These are phyloP conservation scores for Geotrichum restrictum DNA, from an alignment of 1,139 yeast species.

Conservation along the genomic window DNA sequence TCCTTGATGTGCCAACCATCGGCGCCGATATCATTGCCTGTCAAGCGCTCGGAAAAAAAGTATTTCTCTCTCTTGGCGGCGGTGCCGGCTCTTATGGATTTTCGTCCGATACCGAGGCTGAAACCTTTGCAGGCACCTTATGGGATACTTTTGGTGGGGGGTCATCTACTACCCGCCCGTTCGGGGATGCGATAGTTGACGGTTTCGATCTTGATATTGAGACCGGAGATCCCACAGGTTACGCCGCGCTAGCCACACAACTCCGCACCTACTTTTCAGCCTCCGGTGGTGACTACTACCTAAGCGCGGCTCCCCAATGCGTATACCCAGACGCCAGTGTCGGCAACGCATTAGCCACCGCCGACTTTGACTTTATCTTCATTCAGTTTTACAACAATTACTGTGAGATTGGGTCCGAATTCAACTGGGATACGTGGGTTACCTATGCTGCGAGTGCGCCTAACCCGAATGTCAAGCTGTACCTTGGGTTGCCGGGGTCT, in stretches of 20 bases:
- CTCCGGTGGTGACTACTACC: constrained; percentile 51
- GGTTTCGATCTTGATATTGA: constrained; percentile 74
- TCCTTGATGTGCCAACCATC: constrained; percentile 54
- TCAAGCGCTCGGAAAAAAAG: constrained; percentile 66
- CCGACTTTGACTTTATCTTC: constrained; percentile 75
- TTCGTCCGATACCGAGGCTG: constrained; percentile 55
- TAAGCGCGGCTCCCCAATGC: constrained; percentile 94
- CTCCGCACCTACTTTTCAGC: constrained; percentile 52
- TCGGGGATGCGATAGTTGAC: constrained; percentile 59
- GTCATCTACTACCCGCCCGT: constrained; percentile 59
- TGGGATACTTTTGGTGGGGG: constrained; percentile 90
- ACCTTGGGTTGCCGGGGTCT: constrained; percentile 70
- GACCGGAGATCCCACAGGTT: constrained; percentile 49
- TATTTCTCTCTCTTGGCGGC: constrained; percentile 78
- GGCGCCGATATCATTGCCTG: constrained; percentile 70
- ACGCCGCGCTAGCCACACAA: constrained; percentile 46
- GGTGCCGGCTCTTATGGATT: constrained; percentile 77
- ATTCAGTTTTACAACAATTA: constrained; percentile 91
- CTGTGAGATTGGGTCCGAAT: constrained; percentile 45
- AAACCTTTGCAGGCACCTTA: constrained; percentile 62
- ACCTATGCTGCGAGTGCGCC: constrained; percentile 56
- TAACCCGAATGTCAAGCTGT: constrained; percentile 57
- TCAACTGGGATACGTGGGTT: constrained; percentile 75
- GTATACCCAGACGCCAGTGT: constrained; percentile 83
- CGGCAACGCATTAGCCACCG: constrained; percentile 57